phyloP scores from a whole-genome alignment of 2,329 filamentous ascomycete species.

The Sporothrix mexicana region DNA sequence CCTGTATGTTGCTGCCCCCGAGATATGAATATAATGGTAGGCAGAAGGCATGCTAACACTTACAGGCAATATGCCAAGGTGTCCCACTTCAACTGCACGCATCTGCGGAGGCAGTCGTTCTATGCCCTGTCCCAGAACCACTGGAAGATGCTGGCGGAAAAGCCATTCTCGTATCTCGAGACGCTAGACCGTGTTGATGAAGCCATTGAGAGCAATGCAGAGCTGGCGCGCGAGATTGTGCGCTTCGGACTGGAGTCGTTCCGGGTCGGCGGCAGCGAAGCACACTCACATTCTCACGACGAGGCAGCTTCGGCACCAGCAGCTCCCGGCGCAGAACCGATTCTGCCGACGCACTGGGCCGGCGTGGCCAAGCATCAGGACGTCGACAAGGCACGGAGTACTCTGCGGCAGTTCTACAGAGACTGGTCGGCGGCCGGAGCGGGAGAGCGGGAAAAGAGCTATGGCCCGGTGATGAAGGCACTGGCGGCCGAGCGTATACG shows the following conservation, averaged over 20 bases:
- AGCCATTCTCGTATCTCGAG: constrained; percentile 82
- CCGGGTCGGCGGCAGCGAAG: constrained; percentile 48
- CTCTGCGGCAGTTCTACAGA: constrained; percentile 89
- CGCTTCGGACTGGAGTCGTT: constrained; percentile 72
- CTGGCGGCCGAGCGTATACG: constrained; percentile 57
- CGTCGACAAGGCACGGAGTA: constrained; percentile 89
- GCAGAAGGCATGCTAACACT: background rate
- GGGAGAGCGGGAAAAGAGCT: constrained; percentile 76
- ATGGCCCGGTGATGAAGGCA: constrained; percentile 72
- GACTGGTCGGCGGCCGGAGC: constrained; percentile 87
- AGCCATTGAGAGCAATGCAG: constrained; percentile 86
- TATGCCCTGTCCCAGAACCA: constrained; percentile 86
- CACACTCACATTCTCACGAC: background rate
- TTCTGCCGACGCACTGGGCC: constrained; percentile 68
- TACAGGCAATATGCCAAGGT: constrained; percentile 82
- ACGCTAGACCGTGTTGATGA: constrained; percentile 80
- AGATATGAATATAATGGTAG: background rate
- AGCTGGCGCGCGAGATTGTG: constrained; percentile 80
- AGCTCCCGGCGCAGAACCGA: constrained; percentile 47
- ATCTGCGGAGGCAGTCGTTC: constrained; percentile 88
- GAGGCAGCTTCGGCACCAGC: background rate
- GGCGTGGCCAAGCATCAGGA: constrained; percentile 73
- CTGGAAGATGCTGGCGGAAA: constrained; percentile 79
- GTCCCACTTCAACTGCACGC: constrained; percentile 89
- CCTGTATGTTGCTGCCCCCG: constrained; percentile 63